Evolutionary conservation across 2,329 filamentous ascomycete genomes (phyloP), one percentile per base, ranked within the genome.

Genomic region (Laburnicola sp.): DNA sequence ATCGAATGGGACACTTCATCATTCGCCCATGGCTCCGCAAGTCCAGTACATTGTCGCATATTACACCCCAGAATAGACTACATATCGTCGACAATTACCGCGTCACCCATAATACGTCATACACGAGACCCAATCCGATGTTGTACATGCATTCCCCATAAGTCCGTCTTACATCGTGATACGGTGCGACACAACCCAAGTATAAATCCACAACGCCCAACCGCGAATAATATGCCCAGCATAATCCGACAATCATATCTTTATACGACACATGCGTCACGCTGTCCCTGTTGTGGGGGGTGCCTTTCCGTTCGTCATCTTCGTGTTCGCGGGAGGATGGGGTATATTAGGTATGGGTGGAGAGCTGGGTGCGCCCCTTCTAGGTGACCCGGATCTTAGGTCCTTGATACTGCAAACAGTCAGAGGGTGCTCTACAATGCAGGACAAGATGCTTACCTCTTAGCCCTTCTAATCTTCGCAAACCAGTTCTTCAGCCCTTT

Each of bases 401-500:
- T 69, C 63, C 39, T 58, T 68, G 10, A 59, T 62, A 40, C 68
- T 71, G 30, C 6, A 4, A 16, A 6, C 10, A 9, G 45, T 69
- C 27, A 69, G 58, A 25, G 5, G 4, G 6, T 3, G 2, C n/a
- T 26, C 11, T 41, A 27, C n/a, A 11, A n/a, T 6, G 16, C 4
- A 7, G 7, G 25, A 34, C n/a, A 23, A 1, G 10, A 28, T 16
- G 2, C 48, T 30, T 57, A 66, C 67, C 68, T 71, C 50, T 61
- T 68, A n/a, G 66, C 56, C 46, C 61, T 67, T 31, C 55, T 61
- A 25, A 69, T 50, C 32, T 62, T 65, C 1, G 64, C 63, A 6
- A 71, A 54, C 69, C 69, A 71, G 6, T 65, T 69, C 50, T 69
- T 72, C 43, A 72, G 56, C n/a, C 66, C 66, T 41, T 56, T 62